phyloP scores from a whole-genome alignment of 129 eudicot species.

The Heracleum sosnowskyi region DNA sequence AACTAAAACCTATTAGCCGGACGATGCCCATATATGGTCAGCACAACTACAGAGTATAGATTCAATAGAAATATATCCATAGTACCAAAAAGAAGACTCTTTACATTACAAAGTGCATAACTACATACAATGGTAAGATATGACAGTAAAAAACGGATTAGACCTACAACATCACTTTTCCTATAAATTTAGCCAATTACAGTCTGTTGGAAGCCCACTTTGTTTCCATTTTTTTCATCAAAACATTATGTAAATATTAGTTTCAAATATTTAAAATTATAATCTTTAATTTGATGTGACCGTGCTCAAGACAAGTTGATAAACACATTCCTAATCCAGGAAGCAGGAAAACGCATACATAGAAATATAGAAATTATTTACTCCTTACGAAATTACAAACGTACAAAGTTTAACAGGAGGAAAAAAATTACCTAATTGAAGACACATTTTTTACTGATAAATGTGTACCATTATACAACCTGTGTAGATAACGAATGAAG shows the following conservation, averaged over 20 bases:
- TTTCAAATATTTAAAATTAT: too few relatives aligned
- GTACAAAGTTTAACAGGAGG: neutral
- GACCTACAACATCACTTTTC: neutral
- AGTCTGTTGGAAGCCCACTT: neutral
- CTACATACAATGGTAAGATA: neutral
- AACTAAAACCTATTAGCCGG: neutral
- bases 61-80: neutral
- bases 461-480: slow-evolving; percentile 85
- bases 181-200: neutral
- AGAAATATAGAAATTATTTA: too few relatives aligned
- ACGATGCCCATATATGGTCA: neutral
- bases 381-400: neutral
- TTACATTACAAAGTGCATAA: too few relatives aligned
- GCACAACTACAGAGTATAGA: neutral
- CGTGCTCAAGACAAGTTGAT: too few relatives aligned
- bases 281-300: too few relatives aligned
- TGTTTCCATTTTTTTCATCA: neutral
- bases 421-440: slow-evolving; percentile 61
- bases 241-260: neutral
- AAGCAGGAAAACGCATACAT: neutral
- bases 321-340: too few relatives aligned
- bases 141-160: neutral
- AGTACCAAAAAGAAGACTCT: neutral
- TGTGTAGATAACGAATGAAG: slow-evolving; percentile 65
- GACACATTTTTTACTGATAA: slow-evolving; percentile 66